These are phyloP conservation scores for Leccinum colubrinum DNA, from an alignment of 1,284 basidiomycete species.

Conservation along the genomic window DNA sequence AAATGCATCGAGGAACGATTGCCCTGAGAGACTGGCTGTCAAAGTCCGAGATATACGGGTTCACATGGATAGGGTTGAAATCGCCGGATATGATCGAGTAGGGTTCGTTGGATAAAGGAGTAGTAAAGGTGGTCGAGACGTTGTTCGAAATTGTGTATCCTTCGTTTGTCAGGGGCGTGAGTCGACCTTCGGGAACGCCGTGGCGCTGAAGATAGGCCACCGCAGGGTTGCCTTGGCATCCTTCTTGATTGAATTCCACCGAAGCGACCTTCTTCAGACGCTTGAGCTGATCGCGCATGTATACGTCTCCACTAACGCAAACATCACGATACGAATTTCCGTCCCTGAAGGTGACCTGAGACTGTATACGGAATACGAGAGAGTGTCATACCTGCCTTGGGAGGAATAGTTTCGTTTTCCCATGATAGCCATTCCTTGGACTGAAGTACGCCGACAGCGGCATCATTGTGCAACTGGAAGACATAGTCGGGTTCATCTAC, in stretches of 20 bases:
- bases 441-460: slow-evolving; percentile 79
- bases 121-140: slow-evolving; percentile 61
- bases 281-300: slow-evolving; percentile 84
- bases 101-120: slow-evolving; percentile 89
- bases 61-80: slow-evolving; percentile 97
- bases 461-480: slow-evolving; percentile 75
- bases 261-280: slow-evolving; percentile 85
- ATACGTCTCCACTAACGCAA: slow-evolving; percentile 82
- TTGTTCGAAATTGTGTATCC: slow-evolving; percentile 79
- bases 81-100: slow-evolving; percentile 97
- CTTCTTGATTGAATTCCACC: slow-evolving; percentile 84
- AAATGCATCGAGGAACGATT: no score
- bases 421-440: slow-evolving; percentile 99
- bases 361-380: slow-evolving; percentile 88
- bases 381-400: slow-evolving; percentile 69
- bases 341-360: slow-evolving; percentile 89
- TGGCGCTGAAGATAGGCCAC: slow-evolving; percentile 91
- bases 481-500: slow-evolving; percentile 87
- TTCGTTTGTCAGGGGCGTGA: slow-evolving; percentile 77
- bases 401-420: slow-evolving; percentile 81
- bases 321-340: slow-evolving; percentile 82
- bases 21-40: slow-evolving; percentile 28
- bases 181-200: slow-evolving; percentile 75
- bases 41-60: slow-evolving; percentile 97
- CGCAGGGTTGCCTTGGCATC: slow-evolving; percentile 92